phyloP scores from a whole-genome alignment of 1,284 basidiomycete species.

The Pseudozyma hubeiensis region DNA sequence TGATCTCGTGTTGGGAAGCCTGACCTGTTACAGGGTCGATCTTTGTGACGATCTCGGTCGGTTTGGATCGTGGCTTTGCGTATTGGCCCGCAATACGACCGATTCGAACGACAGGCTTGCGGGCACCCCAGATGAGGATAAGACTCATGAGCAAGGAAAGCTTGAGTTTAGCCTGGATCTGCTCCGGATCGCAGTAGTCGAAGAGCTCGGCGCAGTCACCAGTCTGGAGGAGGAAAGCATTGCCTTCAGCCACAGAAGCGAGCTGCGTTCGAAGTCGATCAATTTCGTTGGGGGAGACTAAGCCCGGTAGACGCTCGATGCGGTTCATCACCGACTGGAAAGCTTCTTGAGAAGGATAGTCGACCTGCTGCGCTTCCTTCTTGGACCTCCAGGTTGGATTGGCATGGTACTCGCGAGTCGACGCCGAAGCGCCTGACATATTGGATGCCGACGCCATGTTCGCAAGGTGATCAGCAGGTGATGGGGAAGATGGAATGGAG shows the following conservation, averaged over 20 bases:
- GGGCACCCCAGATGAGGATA: constrained; percentile 91
- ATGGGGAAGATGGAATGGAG: constrained; percentile 4
- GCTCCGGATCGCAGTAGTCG: constrained; percentile 78
- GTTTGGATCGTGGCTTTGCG: constrained; percentile 91
- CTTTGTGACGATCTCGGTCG: constrained; percentile 76
- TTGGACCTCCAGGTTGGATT: constrained; percentile 60
- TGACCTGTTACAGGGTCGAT: constrained; percentile 37
- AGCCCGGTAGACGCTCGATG: constrained; percentile 61
- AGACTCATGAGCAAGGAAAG: constrained; percentile 94
- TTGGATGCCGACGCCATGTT: constrained; percentile 16
- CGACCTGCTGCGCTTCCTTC: constrained; percentile 63
- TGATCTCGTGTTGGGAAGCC: constrained; percentile 66
- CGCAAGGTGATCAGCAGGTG: not conserved
- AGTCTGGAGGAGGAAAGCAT: constrained; percentile 91
- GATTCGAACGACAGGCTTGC: constrained; percentile 69
- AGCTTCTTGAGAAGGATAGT: constrained; percentile 51
- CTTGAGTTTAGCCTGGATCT: constrained; percentile 92
- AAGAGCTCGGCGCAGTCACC: constrained; percentile 88
- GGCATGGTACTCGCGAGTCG: constrained; percentile 34
- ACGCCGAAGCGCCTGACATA: constrained; percentile 19
- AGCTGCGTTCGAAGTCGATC: constrained; percentile 62
- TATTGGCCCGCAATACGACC: constrained; percentile 76
- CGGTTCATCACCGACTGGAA: constrained; percentile 51
- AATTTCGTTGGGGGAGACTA: constrained; percentile 64
- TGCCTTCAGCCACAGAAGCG: constrained; percentile 60